Base-by-base conservation (phyloP, 2,329 filamentous ascomycete species). In the Rasamsonia emersonii region DNA sequence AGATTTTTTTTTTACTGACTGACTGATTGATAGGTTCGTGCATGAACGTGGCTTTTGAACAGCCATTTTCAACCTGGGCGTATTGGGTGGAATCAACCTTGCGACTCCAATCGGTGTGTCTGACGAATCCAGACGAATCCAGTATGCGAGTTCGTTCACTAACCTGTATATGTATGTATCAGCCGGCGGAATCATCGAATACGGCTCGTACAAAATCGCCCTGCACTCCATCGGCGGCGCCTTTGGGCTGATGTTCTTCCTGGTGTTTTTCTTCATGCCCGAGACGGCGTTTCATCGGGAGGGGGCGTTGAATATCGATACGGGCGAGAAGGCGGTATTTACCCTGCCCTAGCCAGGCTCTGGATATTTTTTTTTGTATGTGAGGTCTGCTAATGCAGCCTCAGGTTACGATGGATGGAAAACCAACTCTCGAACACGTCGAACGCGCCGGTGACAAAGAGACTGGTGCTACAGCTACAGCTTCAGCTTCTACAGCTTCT, bases 201-300 rank as follows among this genome's bases (percentile, higher is more conserved):
- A 58, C 18, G 41, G 52, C 21, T 54, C 51, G 3, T 61, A 54
- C 25, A 42, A 46, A 8, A 50, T 49, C 16, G 47, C 47, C 6
- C 44, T 62, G 9, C 44, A 61, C 24, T 59, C 52, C 11, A 64
- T 64, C 59, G 59, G 56, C 4, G 58, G 50, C n/a, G 60, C 59
- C 1, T 61, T 64, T 34, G 51, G 47, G 5, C 16, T 64, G 4
- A 44, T 56, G 4, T 36, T 61, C 1, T 45, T 63, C 32, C 39
- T 64, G 34, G 56, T 56, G 4, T 51, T 64, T 30, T 53, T 65
- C 38, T 64, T 58, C 46, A 63, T 64, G 60, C 60, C 61, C 4
- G 60, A 64, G 35, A 57, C 59, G 0, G 58, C 60, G 1, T 64
- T 51, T 38, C 40, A 44, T 18, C 43, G 58, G 11, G 35, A 24